These are phyloP conservation scores for Blepharisma japonicum DNA, from an alignment of 73 alveolate species.

Conservation along the genomic window DNA sequence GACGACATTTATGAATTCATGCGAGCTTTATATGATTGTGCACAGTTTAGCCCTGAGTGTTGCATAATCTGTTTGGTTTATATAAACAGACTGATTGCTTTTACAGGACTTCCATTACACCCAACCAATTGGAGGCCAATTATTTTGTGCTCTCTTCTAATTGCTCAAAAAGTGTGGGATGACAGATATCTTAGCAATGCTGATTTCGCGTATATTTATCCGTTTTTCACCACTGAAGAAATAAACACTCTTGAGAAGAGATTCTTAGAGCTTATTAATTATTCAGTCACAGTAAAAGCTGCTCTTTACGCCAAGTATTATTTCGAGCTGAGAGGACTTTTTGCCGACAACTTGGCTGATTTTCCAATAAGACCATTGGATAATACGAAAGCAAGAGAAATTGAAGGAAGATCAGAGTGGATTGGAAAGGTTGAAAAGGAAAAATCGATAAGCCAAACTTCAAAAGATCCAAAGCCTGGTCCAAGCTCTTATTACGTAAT, in stretches of 20 bases:
- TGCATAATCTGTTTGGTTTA: constrained; percentile 95
- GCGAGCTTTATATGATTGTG: constrained; percentile 96
- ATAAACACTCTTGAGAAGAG: constrained; percentile 92
- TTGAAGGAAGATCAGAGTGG: constrained; percentile 41
- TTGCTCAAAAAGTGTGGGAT: constrained; percentile 99
- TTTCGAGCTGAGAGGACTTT: constrained; percentile 92
- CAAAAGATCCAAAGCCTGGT: neutral
- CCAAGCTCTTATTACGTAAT: too few species aligned
- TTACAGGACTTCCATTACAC: constrained; percentile 90
- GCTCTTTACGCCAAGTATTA: constrained; percentile 95
- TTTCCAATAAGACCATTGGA: constrained; percentile 66
- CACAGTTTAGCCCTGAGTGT: constrained; percentile 93
- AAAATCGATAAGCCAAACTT: neutral
- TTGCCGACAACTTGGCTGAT: constrained; percentile 76
- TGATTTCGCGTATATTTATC: constrained; percentile 97
- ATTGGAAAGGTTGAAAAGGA: constrained; percentile 24
- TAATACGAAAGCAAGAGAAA: constrained; percentile 46
- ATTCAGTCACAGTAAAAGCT: constrained; percentile 88
- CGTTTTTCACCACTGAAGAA: constrained; percentile 96
- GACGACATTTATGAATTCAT: constrained; percentile 95
- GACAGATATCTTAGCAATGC: constrained; percentile 93
- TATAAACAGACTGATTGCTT: constrained; percentile 94
- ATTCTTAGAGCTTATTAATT: constrained; percentile 90
- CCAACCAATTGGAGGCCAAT: constrained; percentile 99
- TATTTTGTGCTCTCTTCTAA: constrained; percentile 86